Evolutionary conservation across 345 rosid species (phyloP).

Genomic region (Citrus trifoliata): DNA sequence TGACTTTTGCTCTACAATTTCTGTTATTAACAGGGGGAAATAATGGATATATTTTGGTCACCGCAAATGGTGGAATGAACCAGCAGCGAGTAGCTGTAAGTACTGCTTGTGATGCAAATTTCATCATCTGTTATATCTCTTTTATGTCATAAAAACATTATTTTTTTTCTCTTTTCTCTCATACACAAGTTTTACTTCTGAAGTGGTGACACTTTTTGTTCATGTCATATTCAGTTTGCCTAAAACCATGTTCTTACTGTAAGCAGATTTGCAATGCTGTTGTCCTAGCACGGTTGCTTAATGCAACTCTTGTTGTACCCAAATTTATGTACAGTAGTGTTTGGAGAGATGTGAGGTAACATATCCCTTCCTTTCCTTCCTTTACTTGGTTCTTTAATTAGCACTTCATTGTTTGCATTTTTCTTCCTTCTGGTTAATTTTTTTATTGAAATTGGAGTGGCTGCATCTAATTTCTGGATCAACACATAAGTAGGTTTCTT

Average conservation of each 20-base stretch:
- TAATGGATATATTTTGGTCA: slow-evolving; percentile 85
- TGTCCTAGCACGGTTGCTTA: slow-evolving; percentile 74
- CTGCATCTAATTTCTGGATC: background rate
- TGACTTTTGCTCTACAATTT: slow-evolving; percentile 12
- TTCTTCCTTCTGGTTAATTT: background rate
- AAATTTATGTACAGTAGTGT: slow-evolving; percentile 93
- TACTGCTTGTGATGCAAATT: background rate
- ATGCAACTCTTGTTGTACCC: slow-evolving; percentile 89
- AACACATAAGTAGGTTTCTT: background rate
- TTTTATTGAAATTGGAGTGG: background rate
- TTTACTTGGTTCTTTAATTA: background rate
- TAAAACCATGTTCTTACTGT: slow-evolving; percentile 13
- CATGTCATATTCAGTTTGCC: background rate
- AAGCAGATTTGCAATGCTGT: slow-evolving; percentile 91
- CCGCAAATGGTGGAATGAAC: slow-evolving; percentile 97
- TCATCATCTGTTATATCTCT: background rate
- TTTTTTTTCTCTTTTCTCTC: background rate
- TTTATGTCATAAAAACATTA: background rate
- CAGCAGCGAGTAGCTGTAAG: slow-evolving; percentile 99
- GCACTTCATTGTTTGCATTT: background rate
- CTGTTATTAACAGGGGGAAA: slow-evolving; percentile 51
- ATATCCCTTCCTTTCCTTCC: slow-evolving; percentile 17
- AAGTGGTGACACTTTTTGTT: background rate
- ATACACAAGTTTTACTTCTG: background rate
- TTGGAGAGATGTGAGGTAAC: slow-evolving; percentile 90